These are phyloP conservation scores for Orbilia oligospora DNA, from an alignment of 2,329 filamentous ascomycete species.

Conservation along the genomic window DNA sequence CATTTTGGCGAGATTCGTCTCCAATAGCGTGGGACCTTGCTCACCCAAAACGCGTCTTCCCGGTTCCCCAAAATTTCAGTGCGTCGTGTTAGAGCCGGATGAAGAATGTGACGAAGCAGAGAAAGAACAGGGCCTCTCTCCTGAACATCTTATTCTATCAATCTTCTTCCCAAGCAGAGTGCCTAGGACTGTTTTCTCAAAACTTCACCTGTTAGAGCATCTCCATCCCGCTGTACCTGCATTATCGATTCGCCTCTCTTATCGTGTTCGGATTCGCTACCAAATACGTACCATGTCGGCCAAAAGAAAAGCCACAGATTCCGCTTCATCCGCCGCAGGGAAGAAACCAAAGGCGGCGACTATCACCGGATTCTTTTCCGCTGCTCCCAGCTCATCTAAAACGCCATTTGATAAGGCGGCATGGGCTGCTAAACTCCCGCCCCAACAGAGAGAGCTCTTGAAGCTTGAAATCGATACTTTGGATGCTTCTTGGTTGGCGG, in stretches of 20 bases:
- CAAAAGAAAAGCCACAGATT: constrained; percentile 66
- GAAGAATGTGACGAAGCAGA: background rate
- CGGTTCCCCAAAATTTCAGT: constrained; percentile 58
- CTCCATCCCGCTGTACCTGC: constrained; percentile 13
- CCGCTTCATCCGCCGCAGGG: constrained; percentile 38
- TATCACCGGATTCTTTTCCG: constrained; percentile 61
- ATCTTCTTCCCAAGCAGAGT: constrained; percentile 33
- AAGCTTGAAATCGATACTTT: constrained; percentile 92
- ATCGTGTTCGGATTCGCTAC: constrained; percentile 39
- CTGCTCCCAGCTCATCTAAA: constrained; percentile 63
- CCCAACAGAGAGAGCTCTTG: constrained; percentile 85
- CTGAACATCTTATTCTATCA: constrained; percentile 32
- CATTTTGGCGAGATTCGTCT: constrained; percentile 46
- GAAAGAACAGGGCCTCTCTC: constrained; percentile 37
- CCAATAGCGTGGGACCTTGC: constrained; percentile 44
- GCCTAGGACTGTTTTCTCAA: background rate
- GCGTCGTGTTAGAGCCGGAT: constrained; percentile 36
- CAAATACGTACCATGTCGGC: constrained; percentile 63
- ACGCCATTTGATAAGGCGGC: constrained; percentile 86
- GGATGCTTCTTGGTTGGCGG: constrained; percentile 89
- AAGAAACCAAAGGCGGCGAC: constrained; percentile 65
- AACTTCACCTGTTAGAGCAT: constrained; percentile 23
- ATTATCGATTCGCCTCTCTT: constrained; percentile 13
- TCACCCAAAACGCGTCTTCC: constrained; percentile 53
- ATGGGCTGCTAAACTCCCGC: constrained; percentile 84